These are phyloP conservation scores for Erysimum cheiranthoides DNA, from an alignment of 345 rosid genomes.

Conservation along the genomic window DNA sequence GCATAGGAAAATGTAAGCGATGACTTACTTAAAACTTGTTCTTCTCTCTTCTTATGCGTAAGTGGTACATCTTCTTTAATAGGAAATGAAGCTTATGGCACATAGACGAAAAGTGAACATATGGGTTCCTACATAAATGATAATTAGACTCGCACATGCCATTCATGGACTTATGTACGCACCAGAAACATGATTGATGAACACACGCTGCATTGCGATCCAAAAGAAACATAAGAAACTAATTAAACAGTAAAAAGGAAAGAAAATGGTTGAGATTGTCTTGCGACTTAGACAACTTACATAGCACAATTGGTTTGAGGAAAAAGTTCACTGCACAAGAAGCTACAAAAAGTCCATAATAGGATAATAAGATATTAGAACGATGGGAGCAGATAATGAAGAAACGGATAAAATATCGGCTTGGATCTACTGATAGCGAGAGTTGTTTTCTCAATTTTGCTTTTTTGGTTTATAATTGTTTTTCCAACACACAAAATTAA, in stretches of 20 bases:
- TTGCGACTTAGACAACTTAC: constrained; percentile 53
- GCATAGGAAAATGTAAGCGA: background rate
- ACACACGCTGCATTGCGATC: constrained; percentile 70
- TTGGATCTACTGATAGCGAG: no score
- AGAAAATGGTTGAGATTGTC: background rate
- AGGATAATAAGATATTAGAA: no score
- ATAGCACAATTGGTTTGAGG: constrained; percentile 78
- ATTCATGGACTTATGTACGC: constrained; percentile 73
- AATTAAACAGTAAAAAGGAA: background rate
- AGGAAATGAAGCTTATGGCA: constrained; percentile 68
- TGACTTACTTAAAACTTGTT: constrained; percentile 59
- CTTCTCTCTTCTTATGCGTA: constrained; percentile 60
- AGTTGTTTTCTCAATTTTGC: no score
- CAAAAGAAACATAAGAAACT: constrained; percentile 14
- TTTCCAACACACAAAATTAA: no score
- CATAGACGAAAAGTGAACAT: constrained; percentile 69
- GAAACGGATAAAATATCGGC: no score
- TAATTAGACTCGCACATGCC: constrained; percentile 50
- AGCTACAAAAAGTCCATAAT: constrained; percentile 8
- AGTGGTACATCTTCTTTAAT: constrained; percentile 66
- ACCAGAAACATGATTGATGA: constrained; percentile 93
- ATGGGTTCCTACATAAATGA: constrained; percentile 71
- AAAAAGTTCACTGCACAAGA: constrained; percentile 77
- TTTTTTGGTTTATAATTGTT: no score
- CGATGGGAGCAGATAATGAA: no score